Percentiles rank a stretch among this genome's conserved stretches.
phyloP scores from a whole-genome alignment of 371 early-diverging fungal genomes.

The Dichotomocladium elegans region DNA sequence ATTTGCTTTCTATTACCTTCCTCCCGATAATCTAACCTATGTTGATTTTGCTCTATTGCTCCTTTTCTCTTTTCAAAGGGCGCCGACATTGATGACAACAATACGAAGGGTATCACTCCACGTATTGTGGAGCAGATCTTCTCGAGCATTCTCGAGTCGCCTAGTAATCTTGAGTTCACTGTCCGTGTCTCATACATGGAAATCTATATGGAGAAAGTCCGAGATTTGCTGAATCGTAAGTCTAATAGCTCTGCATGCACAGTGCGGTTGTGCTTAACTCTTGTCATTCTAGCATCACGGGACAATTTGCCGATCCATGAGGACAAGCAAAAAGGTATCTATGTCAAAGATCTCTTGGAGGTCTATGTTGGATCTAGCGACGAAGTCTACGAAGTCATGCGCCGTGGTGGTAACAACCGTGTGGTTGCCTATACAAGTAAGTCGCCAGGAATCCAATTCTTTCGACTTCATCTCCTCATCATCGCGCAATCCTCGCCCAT shows the following conservation, averaged over 20 bases:
- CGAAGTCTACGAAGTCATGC: slow-evolving; percentile 90
- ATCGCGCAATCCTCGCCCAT: background rate
- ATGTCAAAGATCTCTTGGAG: slow-evolving; percentile 88
- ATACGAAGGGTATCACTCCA: slow-evolving; percentile 84
- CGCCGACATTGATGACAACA: slow-evolving; percentile 72
- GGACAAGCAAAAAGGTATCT: slow-evolving; percentile 85
- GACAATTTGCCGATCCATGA: slow-evolving; percentile 90
- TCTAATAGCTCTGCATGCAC: background rate
- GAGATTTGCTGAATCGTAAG: slow-evolving; percentile 85
- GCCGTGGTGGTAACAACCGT: slow-evolving; percentile 78
- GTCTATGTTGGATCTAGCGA: slow-evolving; percentile 84
- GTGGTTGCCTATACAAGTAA: slow-evolving; percentile 83
- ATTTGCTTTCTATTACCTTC: background rate
- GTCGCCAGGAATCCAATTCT: slow-evolving; percentile 1
- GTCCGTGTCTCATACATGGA: slow-evolving; percentile 96
- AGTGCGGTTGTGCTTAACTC: background rate
- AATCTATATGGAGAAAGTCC: slow-evolving; percentile 97
- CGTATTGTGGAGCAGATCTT: slow-evolving; percentile 88
- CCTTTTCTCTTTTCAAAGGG: too few species aligned
- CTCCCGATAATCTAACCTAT: background rate
- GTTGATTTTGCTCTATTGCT: background rate
- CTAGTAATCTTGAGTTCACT: slow-evolving; percentile 79
- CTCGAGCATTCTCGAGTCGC: slow-evolving; percentile 71
- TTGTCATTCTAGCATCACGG: slow-evolving; percentile 49
- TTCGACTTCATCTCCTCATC: background rate